Conservation (phyloP, 176 grass and related monocot genomes). For the Carex littledalei region DNA sequence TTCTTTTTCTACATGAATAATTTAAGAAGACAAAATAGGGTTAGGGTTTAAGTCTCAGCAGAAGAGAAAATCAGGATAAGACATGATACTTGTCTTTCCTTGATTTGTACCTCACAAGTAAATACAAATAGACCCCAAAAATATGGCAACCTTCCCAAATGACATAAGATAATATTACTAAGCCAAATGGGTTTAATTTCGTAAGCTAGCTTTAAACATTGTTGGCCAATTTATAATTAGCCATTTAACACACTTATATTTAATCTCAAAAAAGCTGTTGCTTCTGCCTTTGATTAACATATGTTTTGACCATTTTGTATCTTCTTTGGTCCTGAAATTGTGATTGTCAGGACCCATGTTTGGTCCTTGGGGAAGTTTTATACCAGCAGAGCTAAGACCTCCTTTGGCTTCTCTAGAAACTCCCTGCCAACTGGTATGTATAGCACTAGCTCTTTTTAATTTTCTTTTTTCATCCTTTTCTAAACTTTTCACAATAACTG, state of each 20-base stretch:
- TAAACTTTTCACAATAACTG: background rate
- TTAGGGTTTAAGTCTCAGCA: too few relatives aligned
- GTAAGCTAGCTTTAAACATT: background rate
- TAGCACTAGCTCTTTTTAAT: background rate
- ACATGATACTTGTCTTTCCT: too few relatives aligned
- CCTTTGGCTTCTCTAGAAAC: background rate
- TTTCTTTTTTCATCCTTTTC: background rate
- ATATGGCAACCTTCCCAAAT: too few relatives aligned
- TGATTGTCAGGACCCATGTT: background rate
- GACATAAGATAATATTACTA: too few relatives aligned
- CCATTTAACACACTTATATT: background rate
- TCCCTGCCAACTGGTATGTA: background rate
- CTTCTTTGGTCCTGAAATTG: background rate
- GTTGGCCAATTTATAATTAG: background rate
- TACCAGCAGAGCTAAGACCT: background rate
- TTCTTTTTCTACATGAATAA: too few relatives aligned
- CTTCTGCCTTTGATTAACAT: too few relatives aligned
- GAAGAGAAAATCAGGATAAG: too few relatives aligned
- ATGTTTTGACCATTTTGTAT: too few relatives aligned
- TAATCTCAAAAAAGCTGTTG: background rate
- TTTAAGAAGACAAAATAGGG: too few relatives aligned
- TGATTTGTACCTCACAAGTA: too few relatives aligned
- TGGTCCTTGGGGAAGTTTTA: background rate
- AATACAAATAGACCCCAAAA: too few relatives aligned
- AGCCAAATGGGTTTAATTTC: too few relatives aligned